A percentile compares a stretch with the other conserved stretches of the same genome.
phyloP scores from a whole-genome alignment of 768 basidiomycete genomes.

The Pholiota conissans region DNA sequence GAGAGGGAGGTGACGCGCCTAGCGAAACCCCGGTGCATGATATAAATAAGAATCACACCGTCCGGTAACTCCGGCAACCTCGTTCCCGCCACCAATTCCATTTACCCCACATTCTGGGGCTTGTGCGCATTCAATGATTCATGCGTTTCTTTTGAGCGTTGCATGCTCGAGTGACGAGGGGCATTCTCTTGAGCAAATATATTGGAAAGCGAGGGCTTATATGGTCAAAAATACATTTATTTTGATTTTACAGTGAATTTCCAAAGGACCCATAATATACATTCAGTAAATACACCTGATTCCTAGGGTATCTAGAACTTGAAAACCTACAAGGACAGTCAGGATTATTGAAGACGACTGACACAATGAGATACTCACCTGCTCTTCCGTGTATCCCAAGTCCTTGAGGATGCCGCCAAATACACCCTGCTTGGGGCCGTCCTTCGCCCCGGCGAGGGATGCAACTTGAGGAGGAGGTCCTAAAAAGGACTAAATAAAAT shows the following conservation, averaged over 20 bases:
- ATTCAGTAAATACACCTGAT: no score
- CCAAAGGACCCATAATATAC: no score
- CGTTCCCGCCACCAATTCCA: neutral
- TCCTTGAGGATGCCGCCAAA: slow-evolving; percentile 78
- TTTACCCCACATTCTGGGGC: neutral
- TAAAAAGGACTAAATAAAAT: slow-evolving; percentile 15
- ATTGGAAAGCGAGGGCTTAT: no score
- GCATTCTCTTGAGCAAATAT: no score
- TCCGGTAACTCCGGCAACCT: slow-evolving; percentile 18
- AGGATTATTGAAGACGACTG: neutral
- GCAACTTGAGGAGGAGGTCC: slow-evolving; percentile 86
- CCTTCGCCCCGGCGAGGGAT: slow-evolving; percentile 85
- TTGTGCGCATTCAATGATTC: no score
- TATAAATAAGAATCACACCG: slow-evolving; percentile 12
- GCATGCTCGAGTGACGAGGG: neutral
- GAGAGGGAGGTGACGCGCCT: neutral
- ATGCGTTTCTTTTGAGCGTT: no score
- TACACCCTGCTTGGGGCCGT: slow-evolving; percentile 78
- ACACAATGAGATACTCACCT: slow-evolving; percentile 57
- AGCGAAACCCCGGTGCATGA: neutral
- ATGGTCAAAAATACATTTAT: neutral
- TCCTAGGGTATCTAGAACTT: slow-evolving; percentile 2
- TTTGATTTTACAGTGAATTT: neutral
- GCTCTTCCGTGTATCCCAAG: slow-evolving; percentile 76
- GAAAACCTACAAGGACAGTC: neutral